phyloP scores from a whole-genome alignment of 805 yeast species.

The Candida multigemmis region DNA sequence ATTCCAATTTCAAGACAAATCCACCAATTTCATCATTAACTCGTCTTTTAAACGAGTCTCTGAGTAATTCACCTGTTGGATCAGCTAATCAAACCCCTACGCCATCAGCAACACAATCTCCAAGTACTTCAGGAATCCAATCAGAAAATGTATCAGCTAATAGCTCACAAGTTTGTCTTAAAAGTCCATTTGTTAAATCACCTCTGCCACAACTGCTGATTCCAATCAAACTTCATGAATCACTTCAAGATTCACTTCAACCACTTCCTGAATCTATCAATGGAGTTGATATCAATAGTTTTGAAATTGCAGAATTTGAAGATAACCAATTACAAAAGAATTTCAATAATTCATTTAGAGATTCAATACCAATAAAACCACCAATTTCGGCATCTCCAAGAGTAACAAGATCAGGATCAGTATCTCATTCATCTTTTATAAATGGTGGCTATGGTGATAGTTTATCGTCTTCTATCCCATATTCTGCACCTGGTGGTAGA shows the following conservation, averaged over 20 bases:
- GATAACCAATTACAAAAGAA: conserved; percentile 6
- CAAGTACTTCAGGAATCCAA: too few species aligned
- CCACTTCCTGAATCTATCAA: conserved; percentile 2
- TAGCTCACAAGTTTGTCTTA: too few species aligned
- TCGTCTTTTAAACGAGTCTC: conserved; percentile 19
- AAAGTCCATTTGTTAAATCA: conserved; percentile 5
- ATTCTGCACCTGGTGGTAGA: conserved; percentile 62
- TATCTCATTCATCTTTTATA: conserved; percentile 29
- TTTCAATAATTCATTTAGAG: conserved; percentile 7
- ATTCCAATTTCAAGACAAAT: too few species aligned
- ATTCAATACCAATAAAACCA: conserved; percentile 9
- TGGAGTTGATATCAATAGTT: conserved; percentile 2
- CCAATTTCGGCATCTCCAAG: conserved; percentile 28
- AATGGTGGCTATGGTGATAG: conserved; percentile 29
- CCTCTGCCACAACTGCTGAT: conserved; percentile 1
- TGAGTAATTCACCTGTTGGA: conserved; percentile 6
- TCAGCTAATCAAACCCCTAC: neutral
- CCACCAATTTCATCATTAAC: conserved; percentile 23
- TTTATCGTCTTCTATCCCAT: conserved; percentile 57
- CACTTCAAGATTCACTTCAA: conserved; percentile 1
- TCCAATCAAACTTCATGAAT: too few species aligned
- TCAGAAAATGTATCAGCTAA: too few species aligned
- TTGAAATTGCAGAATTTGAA: too few species aligned
- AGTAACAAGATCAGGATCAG: conserved; percentile 28
- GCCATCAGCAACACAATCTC: too few species aligned